Percentiles rank a stretch among this genome's conserved stretches.
Evolutionary conservation across 345 rosid species (phyloP).

Genomic region (Citrus cavaleriei): DNA sequence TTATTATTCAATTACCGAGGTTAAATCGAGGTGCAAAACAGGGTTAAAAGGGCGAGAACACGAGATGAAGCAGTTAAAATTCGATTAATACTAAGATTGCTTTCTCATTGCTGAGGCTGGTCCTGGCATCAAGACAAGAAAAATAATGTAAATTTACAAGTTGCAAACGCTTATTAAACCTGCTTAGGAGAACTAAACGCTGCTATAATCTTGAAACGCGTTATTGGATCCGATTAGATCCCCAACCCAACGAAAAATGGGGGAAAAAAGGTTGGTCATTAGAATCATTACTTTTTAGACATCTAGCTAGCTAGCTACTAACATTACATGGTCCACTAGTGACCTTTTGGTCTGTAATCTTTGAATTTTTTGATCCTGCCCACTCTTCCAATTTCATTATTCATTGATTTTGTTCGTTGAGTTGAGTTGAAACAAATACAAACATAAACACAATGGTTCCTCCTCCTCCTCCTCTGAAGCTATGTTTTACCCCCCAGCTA

Average conservation of each 20-base stretch:
- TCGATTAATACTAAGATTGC: background rate
- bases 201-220: background rate
- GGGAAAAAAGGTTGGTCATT: background rate
- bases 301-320: too few relatives aligned
- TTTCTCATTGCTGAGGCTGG: too few relatives aligned
- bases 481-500: background rate
- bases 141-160: too few relatives aligned
- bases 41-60: background rate
- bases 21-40: background rate
- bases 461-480: background rate
- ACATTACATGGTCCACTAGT: background rate
- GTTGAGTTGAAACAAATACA: too few relatives aligned
- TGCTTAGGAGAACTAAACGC: slow-evolving; percentile 1
- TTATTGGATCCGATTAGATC: too few relatives aligned
- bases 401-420: too few relatives aligned
- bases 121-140: too few relatives aligned
- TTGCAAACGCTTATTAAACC: too few relatives aligned
- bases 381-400: too few relatives aligned
- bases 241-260: background rate
- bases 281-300: background rate
- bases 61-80: background rate
- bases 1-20: background rate
- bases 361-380: slow-evolving; percentile 6
- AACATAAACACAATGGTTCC: slow-evolving; percentile 9
- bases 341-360: slow-evolving; percentile 12